A percentile compares a stretch with the other conserved stretches of the same genome.
phyloP scores from a whole-genome alignment of 2,329 filamentous ascomycete species.

The Epichloe sibirici region DNA sequence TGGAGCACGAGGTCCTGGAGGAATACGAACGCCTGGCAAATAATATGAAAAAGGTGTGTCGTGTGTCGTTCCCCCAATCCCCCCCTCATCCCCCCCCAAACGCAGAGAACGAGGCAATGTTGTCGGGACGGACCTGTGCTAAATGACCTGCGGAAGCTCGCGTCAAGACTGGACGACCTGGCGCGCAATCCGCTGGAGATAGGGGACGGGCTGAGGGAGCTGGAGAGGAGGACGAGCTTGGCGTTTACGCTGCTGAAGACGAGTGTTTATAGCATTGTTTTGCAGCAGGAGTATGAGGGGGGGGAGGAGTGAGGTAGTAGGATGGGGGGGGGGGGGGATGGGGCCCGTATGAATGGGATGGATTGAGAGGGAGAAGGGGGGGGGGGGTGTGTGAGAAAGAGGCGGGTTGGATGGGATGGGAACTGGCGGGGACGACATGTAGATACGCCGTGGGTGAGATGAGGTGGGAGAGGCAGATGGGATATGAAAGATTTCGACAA shows the following conservation, averaged over 20 bases:
- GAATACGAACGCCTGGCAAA: slow-evolving; percentile 80
- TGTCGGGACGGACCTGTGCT: no score
- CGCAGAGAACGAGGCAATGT: no score
- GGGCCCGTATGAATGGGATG: no score
- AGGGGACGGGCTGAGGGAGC: slow-evolving; percentile 69
- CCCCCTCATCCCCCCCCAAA: no score
- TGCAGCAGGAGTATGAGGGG: slow-evolving; percentile 91
- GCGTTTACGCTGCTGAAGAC: slow-evolving; percentile 95
- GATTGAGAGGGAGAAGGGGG: no score
- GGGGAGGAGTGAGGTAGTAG: slow-evolving; percentile 32
- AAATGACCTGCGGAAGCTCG: slow-evolving; percentile 32
- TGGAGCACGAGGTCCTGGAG: slow-evolving; percentile 89
- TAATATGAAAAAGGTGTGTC: slow-evolving; percentile 75
- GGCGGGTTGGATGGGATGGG: no score
- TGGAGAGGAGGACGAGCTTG: slow-evolving; percentile 88
- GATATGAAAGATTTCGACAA: no score
- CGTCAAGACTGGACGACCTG: slow-evolving; percentile 47
- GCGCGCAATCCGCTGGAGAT: slow-evolving; percentile 65
- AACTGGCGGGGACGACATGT: no score
- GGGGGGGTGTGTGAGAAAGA: no score
- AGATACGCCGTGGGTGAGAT: no score
- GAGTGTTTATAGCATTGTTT: slow-evolving; percentile 94
- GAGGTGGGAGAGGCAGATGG: no score
- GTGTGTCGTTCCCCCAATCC: neutral
- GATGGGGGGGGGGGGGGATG: no score